A percentile compares a stretch with the other conserved stretches of the same genome.
phyloP scores from a whole-genome alignment of 352 stramenopile species.

The Phytophthora brassicae region DNA sequence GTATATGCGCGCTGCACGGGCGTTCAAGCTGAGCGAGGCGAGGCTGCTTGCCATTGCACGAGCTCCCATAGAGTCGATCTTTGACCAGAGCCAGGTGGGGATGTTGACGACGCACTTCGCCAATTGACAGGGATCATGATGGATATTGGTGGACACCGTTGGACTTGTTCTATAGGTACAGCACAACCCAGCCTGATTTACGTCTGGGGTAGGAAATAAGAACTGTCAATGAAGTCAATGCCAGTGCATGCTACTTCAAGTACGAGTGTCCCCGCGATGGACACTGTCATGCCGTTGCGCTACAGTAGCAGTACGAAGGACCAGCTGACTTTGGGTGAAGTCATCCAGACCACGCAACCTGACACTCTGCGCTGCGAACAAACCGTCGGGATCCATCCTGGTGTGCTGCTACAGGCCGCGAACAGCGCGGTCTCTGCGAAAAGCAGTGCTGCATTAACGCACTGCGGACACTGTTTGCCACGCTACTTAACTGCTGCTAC shows the following conservation, averaged over 20 bases:
- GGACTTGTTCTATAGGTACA: neutral
- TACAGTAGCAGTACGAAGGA: constrained; percentile 15
- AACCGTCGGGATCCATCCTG: constrained; percentile 32
- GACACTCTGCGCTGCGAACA: constrained; percentile 49
- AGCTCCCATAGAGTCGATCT: constrained; percentile 58
- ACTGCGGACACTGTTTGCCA: constrained; percentile 45
- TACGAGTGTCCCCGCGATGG: neutral
- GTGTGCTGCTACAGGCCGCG: constrained; percentile 43
- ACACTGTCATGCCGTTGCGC: neutral
- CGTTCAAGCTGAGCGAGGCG: constrained; percentile 65
- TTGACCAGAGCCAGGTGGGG: constrained; percentile 43
- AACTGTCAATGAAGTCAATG: neutral
- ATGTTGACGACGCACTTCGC: constrained; percentile 16
- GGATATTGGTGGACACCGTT: neutral
- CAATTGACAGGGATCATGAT: neutral
- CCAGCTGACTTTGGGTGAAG: constrained; percentile 37
- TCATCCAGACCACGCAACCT: constrained; percentile 46
- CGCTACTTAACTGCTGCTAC: constrained; percentile 56
- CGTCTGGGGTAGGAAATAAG: constrained; percentile 9
- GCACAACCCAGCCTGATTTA: constrained; percentile 7
- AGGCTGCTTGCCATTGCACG: constrained; percentile 47
- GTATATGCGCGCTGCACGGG: constrained; percentile 75
- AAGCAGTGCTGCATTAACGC: constrained; percentile 40
- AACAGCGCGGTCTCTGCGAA: constrained; percentile 39
- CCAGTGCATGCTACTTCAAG: no score